These are phyloP conservation scores for Apiospora kogelbergensis DNA, from an alignment of 2,329 filamentous ascomycete genomes.

Conservation along the genomic window DNA sequence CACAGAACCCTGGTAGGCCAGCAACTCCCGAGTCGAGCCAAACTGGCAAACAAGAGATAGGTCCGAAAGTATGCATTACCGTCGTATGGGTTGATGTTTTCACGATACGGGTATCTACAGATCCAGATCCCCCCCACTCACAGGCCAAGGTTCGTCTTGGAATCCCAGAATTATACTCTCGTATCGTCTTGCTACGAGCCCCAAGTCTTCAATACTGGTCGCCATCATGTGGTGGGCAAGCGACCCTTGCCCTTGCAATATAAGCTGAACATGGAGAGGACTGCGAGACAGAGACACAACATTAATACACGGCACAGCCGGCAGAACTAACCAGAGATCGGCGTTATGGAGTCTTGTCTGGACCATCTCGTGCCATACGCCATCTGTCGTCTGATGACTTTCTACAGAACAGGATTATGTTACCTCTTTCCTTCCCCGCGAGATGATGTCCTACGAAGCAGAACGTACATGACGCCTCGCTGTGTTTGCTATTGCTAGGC, in stretches of 20 bases:
- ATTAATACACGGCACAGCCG: neutral
- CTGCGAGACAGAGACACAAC: neutral
- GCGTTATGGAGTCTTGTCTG: neutral
- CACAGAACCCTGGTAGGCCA: neutral
- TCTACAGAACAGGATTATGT: neutral
- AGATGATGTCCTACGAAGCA: neutral
- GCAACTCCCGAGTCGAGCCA: neutral
- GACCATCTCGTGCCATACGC: neutral
- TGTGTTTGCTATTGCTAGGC: neutral
- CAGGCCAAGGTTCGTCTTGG: neutral
- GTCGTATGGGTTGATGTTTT: neutral
- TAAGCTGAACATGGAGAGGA: neutral
- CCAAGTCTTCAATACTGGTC: neutral
- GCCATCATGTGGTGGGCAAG: neutral
- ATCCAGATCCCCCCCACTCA: too few relatives aligned
- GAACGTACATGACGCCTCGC: neutral
- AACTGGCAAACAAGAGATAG: neutral
- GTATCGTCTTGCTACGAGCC: neutral
- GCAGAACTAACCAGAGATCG: neutral
- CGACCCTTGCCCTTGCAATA: neutral
- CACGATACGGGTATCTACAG: neutral
- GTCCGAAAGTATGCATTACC: neutral
- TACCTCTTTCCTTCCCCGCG: neutral
- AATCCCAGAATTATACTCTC: neutral
- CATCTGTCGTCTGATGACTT: neutral